phyloP scores from a whole-genome alignment of 1,284 basidiomycete genomes.

The Tylopilus sp. region DNA sequence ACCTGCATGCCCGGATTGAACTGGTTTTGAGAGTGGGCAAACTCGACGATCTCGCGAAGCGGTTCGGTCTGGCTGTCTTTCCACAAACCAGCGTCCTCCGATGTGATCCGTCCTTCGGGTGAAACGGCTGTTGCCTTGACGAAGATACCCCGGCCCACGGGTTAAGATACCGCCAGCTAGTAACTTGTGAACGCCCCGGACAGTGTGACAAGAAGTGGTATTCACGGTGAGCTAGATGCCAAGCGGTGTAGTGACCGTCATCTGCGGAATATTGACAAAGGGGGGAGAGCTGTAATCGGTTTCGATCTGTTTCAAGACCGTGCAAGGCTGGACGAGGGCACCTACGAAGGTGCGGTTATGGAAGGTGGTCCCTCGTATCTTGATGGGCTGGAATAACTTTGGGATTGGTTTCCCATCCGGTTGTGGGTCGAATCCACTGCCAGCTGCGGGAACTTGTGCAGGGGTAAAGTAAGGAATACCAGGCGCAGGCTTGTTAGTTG shows the following conservation, averaged over 20 bases:
- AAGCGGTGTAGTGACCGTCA: constrained; percentile 49
- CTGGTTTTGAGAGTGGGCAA: constrained; percentile 68
- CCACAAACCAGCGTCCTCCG: constrained; percentile 67
- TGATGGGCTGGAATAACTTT: constrained; percentile 60
- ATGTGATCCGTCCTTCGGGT: constrained; percentile 54
- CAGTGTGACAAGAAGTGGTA: background rate
- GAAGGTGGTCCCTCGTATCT: constrained; percentile 61
- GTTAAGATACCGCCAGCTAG: constrained; percentile 47
- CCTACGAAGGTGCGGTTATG: constrained; percentile 68
- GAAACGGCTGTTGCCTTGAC: constrained; percentile 61
- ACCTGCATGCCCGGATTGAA: constrained; percentile 82
- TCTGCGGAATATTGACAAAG: constrained; percentile 65
- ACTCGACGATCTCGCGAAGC: constrained; percentile 68
- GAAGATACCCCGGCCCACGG: constrained; percentile 50
- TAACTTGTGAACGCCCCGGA: background rate
- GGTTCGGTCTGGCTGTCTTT: constrained; percentile 67
- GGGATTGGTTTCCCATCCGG: constrained; percentile 46
- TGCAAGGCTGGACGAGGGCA: background rate
- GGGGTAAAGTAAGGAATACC: constrained; percentile 53
- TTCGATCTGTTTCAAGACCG: background rate
- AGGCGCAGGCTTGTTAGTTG: constrained; percentile 35
- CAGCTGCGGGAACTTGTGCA: constrained; percentile 47
- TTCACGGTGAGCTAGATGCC: constrained; percentile 51
- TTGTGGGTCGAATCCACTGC: constrained; percentile 44
- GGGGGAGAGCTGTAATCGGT: constrained; percentile 40